These are phyloP conservation scores for Candida sakaeoensis DNA, from an alignment of 805 yeast species.

Conservation along the genomic window DNA sequence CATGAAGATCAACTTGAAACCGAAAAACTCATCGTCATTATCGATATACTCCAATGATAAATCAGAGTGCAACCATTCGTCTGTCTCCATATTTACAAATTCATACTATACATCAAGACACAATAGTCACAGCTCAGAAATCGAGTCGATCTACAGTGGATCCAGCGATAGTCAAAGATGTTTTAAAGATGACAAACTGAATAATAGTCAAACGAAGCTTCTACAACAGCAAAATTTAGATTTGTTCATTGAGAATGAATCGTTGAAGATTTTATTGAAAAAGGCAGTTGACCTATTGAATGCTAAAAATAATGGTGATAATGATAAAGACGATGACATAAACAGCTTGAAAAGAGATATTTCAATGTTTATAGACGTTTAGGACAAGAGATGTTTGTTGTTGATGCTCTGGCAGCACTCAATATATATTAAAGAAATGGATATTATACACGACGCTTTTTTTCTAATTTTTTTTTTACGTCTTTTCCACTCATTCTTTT, in stretches of 20 bases:
- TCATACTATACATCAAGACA: conserved; percentile 3
- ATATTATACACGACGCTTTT: conserved; percentile 2
- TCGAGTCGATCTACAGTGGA: conserved; percentile 30
- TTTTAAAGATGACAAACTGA: conserved; percentile 9
- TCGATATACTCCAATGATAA: conserved; percentile 8
- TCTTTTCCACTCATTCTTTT: too few relatives aligned
- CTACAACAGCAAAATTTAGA: conserved; percentile 6
- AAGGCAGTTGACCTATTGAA: conserved; percentile 15
- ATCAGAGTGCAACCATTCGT: conserved; percentile 7
- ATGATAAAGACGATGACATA: neutral
- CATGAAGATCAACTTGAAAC: conserved; percentile 19
- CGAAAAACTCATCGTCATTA: conserved; percentile 12
- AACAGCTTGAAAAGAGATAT: neutral
- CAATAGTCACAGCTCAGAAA: conserved; percentile 12
- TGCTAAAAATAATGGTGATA: too few relatives aligned
- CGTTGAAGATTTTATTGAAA: conserved; percentile 22
- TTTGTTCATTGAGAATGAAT: conserved; percentile 23
- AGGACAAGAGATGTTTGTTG: too few relatives aligned
- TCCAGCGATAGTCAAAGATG: conserved; percentile 10
- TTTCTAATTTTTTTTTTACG: neutral
- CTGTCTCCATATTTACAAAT: conserved; percentile 14
- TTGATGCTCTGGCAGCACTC: neutral
- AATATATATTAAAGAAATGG: conserved; percentile 1
- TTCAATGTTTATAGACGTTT: conserved; percentile 1
- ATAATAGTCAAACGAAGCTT: too few relatives aligned